Evolutionary conservation across 2,329 filamentous ascomycete species (phyloP), one percentile per base, ranked within the genome.

Genomic region (Cytospora piceae): DNA sequence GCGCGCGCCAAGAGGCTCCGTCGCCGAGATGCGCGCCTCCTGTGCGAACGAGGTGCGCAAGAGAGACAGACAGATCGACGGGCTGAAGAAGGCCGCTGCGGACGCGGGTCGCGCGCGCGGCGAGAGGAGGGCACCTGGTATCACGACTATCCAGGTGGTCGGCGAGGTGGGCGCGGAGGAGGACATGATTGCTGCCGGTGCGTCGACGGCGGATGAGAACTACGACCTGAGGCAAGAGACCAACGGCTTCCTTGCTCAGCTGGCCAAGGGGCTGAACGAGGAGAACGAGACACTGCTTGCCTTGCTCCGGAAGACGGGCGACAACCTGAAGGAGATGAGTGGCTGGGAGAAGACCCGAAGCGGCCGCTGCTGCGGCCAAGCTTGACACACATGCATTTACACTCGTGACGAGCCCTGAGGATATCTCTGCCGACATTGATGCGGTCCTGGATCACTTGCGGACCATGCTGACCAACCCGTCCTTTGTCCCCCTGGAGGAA

Each of bases 401-500:
- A 15, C 67, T 76, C 12, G 78, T 79, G 31, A 77, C 77, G 34
- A 77, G 75, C 55, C 81, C 81, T 54, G 81, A 92, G 71, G 90
- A 94, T 54, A 84, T 98, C 68, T 87, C 90, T 0, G 74, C 79
- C 11, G 91, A 96, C 69, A 87, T 97, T 78, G 89, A 94, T 61
- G 81, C 81, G 8, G 88, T 96, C 12, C 83, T 98, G 67, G 87
- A 91, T 39, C 93, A 96, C 73, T 85, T 99, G 69, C 87, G 91
- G 70, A 90, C 85, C 2, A 86, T 99, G 46, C 82, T 99, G 54
- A 97, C 93, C 11, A 98, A 98, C 73, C 95, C 95, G 1, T 96
- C 94, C 2, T 99, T 98, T 75, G 95, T 97, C 17, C 92, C 94
- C 0, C 87, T 98, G 27, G 95, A 98, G 72, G 95, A 98, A 76